phyloP scores from a whole-genome alignment of 1,139 yeast genomes.

The Saccharomyces hybrid region DNA sequence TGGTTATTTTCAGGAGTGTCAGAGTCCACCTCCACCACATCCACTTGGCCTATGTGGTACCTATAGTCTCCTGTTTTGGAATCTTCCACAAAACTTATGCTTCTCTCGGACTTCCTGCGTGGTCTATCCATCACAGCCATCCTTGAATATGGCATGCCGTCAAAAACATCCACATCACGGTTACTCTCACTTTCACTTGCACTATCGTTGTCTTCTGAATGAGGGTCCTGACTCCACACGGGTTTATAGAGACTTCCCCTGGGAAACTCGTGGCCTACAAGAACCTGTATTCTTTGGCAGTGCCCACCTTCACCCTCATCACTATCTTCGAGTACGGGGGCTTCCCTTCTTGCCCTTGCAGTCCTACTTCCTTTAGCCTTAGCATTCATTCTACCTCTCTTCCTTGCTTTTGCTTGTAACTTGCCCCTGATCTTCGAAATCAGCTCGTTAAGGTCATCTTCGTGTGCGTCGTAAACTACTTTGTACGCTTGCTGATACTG shows the following conservation, averaged over 20 bases:
- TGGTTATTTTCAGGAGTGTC: slow-evolving; percentile 20
- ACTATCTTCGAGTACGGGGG: background rate
- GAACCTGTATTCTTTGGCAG: background rate
- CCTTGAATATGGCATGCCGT: background rate
- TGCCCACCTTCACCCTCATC: background rate
- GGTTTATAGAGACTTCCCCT: background rate
- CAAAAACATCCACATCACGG: background rate
- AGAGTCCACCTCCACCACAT: slow-evolving; percentile 18
- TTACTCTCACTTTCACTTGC: background rate
- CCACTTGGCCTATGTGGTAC: slow-evolving; percentile 11
- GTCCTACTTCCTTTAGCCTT: background rate
- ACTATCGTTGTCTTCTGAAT: background rate
- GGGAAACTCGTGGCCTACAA: background rate
- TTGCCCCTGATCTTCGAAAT: slow-evolving; percentile 3
- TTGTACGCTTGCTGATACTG: slow-evolving; percentile 28
- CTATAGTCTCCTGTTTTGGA: slow-evolving; percentile 22
- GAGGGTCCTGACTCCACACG: background rate
- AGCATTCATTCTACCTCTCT: slow-evolving; percentile 10
- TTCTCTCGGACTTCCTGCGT: slow-evolving; percentile 24
- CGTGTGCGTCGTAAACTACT: slow-evolving; percentile 28
- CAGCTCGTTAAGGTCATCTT: slow-evolving; percentile 17
- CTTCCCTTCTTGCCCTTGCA: background rate
- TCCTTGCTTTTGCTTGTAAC: slow-evolving; percentile 4
- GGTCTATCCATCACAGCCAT: slow-evolving; percentile 8
- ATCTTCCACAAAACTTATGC: slow-evolving; percentile 24